These are phyloP conservation scores for Apiospora arundinis DNA, from an alignment of 2,329 filamentous ascomycete species.

Conservation along the genomic window DNA sequence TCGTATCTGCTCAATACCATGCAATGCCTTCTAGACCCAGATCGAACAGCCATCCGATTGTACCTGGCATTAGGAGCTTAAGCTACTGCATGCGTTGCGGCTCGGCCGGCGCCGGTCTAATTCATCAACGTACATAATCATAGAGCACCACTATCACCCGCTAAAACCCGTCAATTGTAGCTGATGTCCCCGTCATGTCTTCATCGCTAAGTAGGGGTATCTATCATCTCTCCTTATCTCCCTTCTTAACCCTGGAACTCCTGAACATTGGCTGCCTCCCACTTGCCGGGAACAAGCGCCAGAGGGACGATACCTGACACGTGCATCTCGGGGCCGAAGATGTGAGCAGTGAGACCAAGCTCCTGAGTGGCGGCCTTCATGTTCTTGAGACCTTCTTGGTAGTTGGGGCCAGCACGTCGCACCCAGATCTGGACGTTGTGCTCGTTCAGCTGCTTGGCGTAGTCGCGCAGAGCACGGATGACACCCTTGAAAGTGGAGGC, in stretches of 20 bases:
- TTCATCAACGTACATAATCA: conserved; percentile 28
- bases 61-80: conserved; percentile 16
- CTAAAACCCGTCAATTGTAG: conserved; percentile 7
- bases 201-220: conserved; percentile 20
- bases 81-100: conserved; percentile 8
- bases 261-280: conserved; percentile 65
- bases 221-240: conserved; percentile 15
- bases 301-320: conserved; percentile 96
- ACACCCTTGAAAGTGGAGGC: conserved; percentile 99
- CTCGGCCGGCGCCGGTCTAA: conserved; percentile 21
- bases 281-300: conserved; percentile 74
- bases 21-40: conserved; percentile 22
- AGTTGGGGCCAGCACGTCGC: conserved; percentile 88
- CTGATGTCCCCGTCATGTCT: conserved; percentile 16
- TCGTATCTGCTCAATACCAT: conserved; percentile 22
- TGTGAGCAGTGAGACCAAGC: conserved; percentile 76
- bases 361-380: conserved; percentile 97
- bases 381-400: conserved; percentile 99
- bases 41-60: conserved; percentile 2
- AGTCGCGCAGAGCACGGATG: conserved; percentile 93
- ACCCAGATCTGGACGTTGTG: conserved; percentile 99
- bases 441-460: conserved; percentile 83
- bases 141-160: conserved; percentile 19
- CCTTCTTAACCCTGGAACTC: conserved; percentile 63
- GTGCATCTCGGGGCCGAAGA: conserved; percentile 84